phyloP scores from a whole-genome alignment of 257 asterid species.

The Scutellaria barbata region DNA sequence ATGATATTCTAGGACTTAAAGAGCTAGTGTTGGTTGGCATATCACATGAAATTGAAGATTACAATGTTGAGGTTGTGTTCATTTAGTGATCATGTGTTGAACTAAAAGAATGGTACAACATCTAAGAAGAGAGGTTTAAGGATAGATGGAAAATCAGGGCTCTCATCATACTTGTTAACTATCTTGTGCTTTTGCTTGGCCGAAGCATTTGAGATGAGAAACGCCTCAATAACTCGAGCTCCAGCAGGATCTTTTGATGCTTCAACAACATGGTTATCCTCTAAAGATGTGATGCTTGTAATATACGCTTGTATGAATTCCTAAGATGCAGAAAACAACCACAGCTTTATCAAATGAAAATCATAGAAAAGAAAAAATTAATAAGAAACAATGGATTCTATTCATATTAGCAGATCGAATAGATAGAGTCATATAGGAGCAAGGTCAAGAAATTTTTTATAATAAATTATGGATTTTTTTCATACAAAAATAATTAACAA shows the following conservation, averaged over 20 bases:
- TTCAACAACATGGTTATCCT: conserved; percentile 64
- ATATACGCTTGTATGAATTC: conserved; percentile 66
- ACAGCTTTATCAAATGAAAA: conserved; percentile 24
- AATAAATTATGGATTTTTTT: too few relatives aligned
- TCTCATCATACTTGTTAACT: conserved; percentile 64
- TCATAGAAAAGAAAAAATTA: neutral
- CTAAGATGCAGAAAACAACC: conserved; percentile 44
- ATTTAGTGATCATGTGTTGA: neutral
- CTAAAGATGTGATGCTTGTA: conserved; percentile 74
- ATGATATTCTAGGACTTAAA: neutral
- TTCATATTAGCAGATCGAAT: too few relatives aligned
- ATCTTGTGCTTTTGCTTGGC: conserved; percentile 78
- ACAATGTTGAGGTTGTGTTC: conserved; percentile 2
- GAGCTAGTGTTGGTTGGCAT: neutral
- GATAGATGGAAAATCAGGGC: conserved; percentile 29
- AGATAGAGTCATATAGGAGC: too few relatives aligned
- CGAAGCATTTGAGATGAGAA: conserved; percentile 71
- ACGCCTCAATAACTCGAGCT: conserved; percentile 89
- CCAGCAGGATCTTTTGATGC: conserved; percentile 82
- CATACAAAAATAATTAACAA: neutral
- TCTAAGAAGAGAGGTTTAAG: conserved; percentile 14
- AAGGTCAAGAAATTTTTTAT: too few relatives aligned
- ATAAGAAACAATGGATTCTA: too few relatives aligned
- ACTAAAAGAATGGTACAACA: neutral
- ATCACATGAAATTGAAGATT: neutral